Evolutionary conservation across 2,329 filamentous ascomycete species (phyloP), one percentile per base, ranked within the genome.

Genomic region (Leptoxyphium fumago): DNA sequence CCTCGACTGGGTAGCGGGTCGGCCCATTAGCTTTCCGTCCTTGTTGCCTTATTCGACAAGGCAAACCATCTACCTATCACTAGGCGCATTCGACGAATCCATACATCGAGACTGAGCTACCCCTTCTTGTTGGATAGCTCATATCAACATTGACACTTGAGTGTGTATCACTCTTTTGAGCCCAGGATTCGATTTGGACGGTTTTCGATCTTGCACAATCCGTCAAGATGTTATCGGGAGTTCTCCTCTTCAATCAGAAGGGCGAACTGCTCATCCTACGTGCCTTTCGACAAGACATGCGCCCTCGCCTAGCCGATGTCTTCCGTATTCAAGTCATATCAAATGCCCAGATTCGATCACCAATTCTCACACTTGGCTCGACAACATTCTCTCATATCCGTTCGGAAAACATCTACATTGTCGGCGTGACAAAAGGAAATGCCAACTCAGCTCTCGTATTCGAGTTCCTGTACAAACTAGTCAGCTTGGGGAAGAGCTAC

Each of bases 341-440:
- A 56, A 98, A 98, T 64, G 82, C 91, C 43, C 87, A 95, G 65
- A 91, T 98, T 48, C 86, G 93, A 54, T 96, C 91, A 53, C 91
- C 91, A 47, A 96, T 98, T 66, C 74, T 98, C 56, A 98, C 91
- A 4, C 78, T 98, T 46, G 91, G 93, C 51, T 94, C 86, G 63
- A 98, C 91, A 45, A 98, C 93, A 40, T 98, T 98, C 67, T 94
- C 87, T 72, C 91, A 98, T 79, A 89, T 98, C 67, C 95, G 94
- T 65, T 89, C 95, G 68, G 91, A 98, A 63, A 98, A 98, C 64
- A 95, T 98, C 61, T 98, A 96, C 65, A 68, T 98, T 55, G 89
- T 96, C 44, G 91, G 89, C 14, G 84, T 98, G 55, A 96, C 88
- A 46, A 98, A 96, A 72, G 95, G 88, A 70, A 98, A 98, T 67